These are phyloP conservation scores for Xylaria cubensis DNA, from an alignment of 495 filamentous ascomycete species.

Conservation along the genomic window DNA sequence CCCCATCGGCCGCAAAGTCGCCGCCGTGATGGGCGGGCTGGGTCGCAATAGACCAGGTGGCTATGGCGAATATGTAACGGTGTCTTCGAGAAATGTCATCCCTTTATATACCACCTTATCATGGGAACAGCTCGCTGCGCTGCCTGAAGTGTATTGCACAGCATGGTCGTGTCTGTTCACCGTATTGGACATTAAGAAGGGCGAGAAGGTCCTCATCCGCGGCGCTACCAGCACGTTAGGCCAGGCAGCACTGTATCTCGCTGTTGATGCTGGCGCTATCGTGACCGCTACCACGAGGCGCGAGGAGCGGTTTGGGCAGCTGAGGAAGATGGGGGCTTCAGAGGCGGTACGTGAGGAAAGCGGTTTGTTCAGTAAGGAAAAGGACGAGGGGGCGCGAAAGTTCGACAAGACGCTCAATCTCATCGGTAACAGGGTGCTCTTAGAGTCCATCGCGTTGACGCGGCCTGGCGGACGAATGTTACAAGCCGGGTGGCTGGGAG, in stretches of 20 bases:
- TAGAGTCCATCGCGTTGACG: conserved; percentile 50
- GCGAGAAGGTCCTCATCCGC: conserved; percentile 49
- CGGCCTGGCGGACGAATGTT: conserved; percentile 48
- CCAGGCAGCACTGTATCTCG: conserved; percentile 53
- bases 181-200: conserved; percentile 43
- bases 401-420: conserved; percentile 55
- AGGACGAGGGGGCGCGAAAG: conserved; percentile 14
- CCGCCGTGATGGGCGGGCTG: conserved; percentile 53
- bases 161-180: conserved; percentile 54
- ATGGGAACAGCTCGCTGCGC: conserved; percentile 52
- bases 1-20: conserved; percentile 44
- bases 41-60: conserved; percentile 48
- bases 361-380: conserved; percentile 22
- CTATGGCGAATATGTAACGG: conserved; percentile 51
- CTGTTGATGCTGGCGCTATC: conserved; percentile 46
- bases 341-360: conserved; percentile 40
- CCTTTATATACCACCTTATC: conserved; percentile 39
- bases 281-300: conserved; percentile 52
- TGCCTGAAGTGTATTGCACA: conserved; percentile 53
- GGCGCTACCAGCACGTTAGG: conserved; percentile 55
- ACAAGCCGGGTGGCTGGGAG: conserved; percentile 54
- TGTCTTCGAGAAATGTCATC: conserved; percentile 46
- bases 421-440: conserved; percentile 50
- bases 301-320: conserved; percentile 34
- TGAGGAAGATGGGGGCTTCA: conserved; percentile 43